phyloP scores from a whole-genome alignment of 768 basidiomycete species.

The Psilocybe subaeruginosa region DNA sequence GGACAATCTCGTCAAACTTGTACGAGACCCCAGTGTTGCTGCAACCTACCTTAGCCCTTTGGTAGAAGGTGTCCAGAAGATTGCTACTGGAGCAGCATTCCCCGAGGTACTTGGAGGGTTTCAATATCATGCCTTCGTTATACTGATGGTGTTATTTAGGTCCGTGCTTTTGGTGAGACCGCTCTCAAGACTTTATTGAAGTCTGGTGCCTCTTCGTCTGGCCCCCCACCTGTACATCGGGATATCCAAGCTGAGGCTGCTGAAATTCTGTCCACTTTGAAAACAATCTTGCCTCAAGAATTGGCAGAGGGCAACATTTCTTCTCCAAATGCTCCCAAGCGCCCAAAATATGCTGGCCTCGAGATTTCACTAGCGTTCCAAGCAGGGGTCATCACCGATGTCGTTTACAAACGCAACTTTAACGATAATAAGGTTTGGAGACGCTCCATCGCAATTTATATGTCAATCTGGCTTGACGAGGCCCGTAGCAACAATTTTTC shows the following conservation, averaged over 20 bases:
- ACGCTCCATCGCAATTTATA: slow-evolving; percentile 72
- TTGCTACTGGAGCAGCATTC: slow-evolving; percentile 90
- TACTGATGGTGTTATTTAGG: slow-evolving; percentile 38
- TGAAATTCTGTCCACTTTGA: slow-evolving; percentile 56
- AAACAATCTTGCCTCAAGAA: slow-evolving; percentile 59
- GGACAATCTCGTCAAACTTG: slow-evolving; percentile 97
- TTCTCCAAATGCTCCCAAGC: slow-evolving; percentile 53
- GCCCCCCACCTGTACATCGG: slow-evolving; percentile 68
- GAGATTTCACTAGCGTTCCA: slow-evolving; percentile 68
- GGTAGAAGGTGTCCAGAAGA: slow-evolving; percentile 89
- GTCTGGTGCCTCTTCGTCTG: slow-evolving; percentile 80
- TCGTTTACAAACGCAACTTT: slow-evolving; percentile 65
- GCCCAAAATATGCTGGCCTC: slow-evolving; percentile 59
- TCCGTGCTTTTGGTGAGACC: slow-evolving; percentile 89
- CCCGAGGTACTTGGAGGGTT: slow-evolving; percentile 65
- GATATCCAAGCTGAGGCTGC: slow-evolving; percentile 68
- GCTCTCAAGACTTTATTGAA: slow-evolving; percentile 81
- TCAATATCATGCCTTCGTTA: not conserved
- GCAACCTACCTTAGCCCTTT: slow-evolving; percentile 86
- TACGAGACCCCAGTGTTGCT: slow-evolving; percentile 88
- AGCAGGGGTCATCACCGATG: slow-evolving; percentile 75
- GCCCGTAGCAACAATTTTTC: slow-evolving; percentile 53
- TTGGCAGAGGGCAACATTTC: slow-evolving; percentile 43
- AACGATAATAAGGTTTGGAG: slow-evolving; percentile 60
- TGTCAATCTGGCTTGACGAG: slow-evolving; percentile 71